Evolutionary conservation across 768 basidiomycete genomes (phyloP).

Genomic region (Leucosporidium yakuticum): DNA sequence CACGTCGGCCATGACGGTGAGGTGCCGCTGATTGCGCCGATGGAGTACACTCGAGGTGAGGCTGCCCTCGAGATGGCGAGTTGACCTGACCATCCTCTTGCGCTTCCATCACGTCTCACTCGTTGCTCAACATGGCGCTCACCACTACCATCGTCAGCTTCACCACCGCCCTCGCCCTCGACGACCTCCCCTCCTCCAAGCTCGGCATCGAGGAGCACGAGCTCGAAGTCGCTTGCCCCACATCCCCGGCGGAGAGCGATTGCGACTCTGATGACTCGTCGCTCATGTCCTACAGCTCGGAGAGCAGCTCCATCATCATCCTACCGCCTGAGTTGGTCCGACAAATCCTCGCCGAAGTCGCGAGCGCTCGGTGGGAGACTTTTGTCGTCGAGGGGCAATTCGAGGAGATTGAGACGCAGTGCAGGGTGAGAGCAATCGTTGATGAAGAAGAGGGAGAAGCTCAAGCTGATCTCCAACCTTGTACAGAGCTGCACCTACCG

Average conservation of each 20-base stretch:
- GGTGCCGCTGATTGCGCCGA: too few relatives aligned
- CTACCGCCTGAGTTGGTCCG: not conserved
- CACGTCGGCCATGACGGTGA: too few relatives aligned
- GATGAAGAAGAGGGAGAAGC: not conserved
- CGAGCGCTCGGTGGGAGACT: not conserved
- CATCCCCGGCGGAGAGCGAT: not conserved
- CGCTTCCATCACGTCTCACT: not conserved
- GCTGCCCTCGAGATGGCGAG: not conserved
- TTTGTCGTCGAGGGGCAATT: constrained; percentile 3
- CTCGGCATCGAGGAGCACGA: not conserved
- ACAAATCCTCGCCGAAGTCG: not conserved
- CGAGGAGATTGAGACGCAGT: not conserved
- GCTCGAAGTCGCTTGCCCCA: not conserved
- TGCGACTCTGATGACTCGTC: constrained; percentile 8
- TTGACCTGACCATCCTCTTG: not conserved
- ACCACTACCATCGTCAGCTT: not conserved
- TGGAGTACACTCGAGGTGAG: too few relatives aligned
- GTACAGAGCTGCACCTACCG: not conserved
- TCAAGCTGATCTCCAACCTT: not conserved
- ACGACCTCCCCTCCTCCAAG: not conserved
- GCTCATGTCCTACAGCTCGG: not conserved
- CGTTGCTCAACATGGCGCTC: not conserved
- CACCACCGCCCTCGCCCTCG: not conserved
- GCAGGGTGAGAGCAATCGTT: not conserved
- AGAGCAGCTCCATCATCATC: not conserved